Evolutionary conservation across 768 basidiomycete species (phyloP).

Genomic region (Trametes sanguinea): DNA sequence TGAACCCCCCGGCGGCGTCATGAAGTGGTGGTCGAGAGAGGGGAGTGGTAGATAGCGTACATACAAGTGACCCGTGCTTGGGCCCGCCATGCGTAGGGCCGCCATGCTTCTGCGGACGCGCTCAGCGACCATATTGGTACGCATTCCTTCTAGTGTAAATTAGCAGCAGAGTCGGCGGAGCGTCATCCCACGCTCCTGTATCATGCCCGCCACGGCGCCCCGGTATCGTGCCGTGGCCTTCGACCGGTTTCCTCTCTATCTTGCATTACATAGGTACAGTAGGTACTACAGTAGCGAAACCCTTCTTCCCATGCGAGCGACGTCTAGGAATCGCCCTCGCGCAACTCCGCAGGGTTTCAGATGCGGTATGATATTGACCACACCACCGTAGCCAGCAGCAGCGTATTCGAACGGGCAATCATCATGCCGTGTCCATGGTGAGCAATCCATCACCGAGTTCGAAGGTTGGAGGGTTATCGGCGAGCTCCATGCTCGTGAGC

Average conservation of each 20-base stretch:
- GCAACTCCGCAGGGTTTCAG: background rate
- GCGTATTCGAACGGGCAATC: too few species aligned
- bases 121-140: background rate
- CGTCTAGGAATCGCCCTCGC: background rate
- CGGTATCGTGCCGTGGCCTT: background rate
- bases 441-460: slow-evolving; percentile 51
- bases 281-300: slow-evolving; percentile 20
- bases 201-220: background rate
- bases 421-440: slow-evolving; percentile 50
- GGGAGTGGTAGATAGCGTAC: background rate
- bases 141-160: slow-evolving; percentile 6
- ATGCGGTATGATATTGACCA: background rate
- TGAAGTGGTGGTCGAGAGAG: background rate
- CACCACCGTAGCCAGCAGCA: too few species aligned
- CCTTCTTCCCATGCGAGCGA: background rate
- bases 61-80: background rate
- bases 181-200: background rate
- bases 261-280: slow-evolving; percentile 14
- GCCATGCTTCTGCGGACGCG: too few species aligned
- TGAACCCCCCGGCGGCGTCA: slow-evolving; percentile 8
- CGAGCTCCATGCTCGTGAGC: slow-evolving; percentile 61
- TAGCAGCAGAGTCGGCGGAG: slow-evolving; percentile 5
- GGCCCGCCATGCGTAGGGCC: too few species aligned
- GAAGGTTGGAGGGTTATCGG: slow-evolving; percentile 38
- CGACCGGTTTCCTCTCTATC: background rate